Evolutionary conservation across 345 rosid species (phyloP).

Genomic region (Bruguiera parviflora): DNA sequence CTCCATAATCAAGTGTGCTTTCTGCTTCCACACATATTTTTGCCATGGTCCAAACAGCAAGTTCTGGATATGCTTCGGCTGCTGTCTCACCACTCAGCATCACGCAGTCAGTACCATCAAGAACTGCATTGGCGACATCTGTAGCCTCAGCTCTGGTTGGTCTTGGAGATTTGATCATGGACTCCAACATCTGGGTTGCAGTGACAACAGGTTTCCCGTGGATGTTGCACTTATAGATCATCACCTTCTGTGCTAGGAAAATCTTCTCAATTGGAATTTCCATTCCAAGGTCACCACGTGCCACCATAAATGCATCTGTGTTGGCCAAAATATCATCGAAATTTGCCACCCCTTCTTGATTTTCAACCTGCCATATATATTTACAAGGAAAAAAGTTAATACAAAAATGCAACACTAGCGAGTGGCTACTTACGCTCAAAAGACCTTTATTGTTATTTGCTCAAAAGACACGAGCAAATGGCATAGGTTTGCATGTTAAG

Average conservation of each 20-base stretch:
- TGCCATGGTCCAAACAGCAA: slow-evolving; percentile 89
- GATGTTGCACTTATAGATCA: slow-evolving; percentile 96
- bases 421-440: background rate
- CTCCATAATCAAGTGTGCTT: slow-evolving; percentile 81
- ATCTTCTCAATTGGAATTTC: slow-evolving; percentile 97
- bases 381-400: background rate
- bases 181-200: slow-evolving; percentile 73
- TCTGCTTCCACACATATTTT: slow-evolving; percentile 88
- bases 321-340: slow-evolving; percentile 88
- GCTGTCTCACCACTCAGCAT: slow-evolving; percentile 99
- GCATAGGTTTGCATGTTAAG: too few species aligned
- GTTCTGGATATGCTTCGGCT: slow-evolving; percentile 95
- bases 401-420: background rate
- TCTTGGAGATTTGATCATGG: slow-evolving; percentile 96
- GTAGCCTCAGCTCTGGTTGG: slow-evolving; percentile 99
- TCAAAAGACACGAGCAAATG: slow-evolving; percentile 16
- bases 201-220: slow-evolving; percentile 84
- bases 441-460: slow-evolving; percentile 18
- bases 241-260: slow-evolving; percentile 95
- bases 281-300: slow-evolving; percentile 98
- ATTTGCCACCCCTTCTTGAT: slow-evolving; percentile 98
- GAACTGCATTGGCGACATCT: slow-evolving; percentile 97
- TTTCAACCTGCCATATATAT: slow-evolving; percentile 59
- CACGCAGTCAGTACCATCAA: slow-evolving; percentile 90
- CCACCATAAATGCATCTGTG: slow-evolving; percentile 97